These are phyloP conservation scores for Chenopodium suecicum DNA, from an alignment of 148 eudicot genomes.

Conservation along the genomic window DNA sequence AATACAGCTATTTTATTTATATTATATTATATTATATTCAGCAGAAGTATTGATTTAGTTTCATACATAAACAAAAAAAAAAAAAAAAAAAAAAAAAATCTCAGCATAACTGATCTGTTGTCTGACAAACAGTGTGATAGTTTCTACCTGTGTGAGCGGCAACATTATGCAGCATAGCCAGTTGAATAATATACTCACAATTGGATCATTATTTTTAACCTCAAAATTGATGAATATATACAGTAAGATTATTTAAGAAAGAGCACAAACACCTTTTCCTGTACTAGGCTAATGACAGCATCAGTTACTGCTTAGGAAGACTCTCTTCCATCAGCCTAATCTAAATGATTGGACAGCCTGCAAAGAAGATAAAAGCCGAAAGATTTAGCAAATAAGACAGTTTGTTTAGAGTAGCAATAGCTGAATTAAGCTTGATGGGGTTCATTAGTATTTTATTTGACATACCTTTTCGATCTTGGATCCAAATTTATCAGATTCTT, in stretches of 20 bases:
- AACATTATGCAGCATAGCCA: not conserved
- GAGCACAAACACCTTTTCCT: not conserved
- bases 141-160: not conserved
- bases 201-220: too few relatives aligned
- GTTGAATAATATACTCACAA: constrained; percentile 2
- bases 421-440: not conserved
- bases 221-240: too few relatives aligned
- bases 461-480: constrained; percentile 57
- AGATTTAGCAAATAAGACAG: not conserved
- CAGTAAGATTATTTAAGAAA: not conserved
- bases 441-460: not conserved
- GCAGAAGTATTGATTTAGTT: not conserved
- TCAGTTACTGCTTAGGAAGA: not conserved
- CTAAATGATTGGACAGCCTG: constrained; percentile 81
- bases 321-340: constrained; percentile 38
- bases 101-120: not conserved
- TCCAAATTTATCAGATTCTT: constrained; percentile 63
- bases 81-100: fast-evolving
- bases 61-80: not conserved
- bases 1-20: not conserved
- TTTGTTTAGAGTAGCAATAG: not conserved
- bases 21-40: not conserved
- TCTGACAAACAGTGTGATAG: not conserved
- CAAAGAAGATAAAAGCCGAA: constrained; percentile 7
- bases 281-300: not conserved